Evolutionary conservation across 2,329 filamentous ascomycete genomes (phyloP), one percentile per base, ranked within the genome.

Genomic region (Colletotrichum shisoi): DNA sequence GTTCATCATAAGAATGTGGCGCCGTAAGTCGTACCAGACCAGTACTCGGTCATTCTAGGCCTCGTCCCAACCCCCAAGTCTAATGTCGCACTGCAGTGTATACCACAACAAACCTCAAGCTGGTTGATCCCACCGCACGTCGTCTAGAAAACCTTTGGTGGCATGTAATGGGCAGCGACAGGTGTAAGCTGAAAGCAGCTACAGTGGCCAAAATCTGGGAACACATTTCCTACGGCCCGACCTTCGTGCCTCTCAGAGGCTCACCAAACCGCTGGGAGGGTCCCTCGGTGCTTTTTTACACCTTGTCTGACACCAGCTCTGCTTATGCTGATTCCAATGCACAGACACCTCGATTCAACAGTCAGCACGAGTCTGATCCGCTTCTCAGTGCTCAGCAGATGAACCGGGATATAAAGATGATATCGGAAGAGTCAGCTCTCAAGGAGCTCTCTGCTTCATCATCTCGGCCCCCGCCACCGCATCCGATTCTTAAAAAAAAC

Each of bases 131-230:
- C n/a, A 89, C 85, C 3, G 85, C 86, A 34, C 84, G 83, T 66
- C 85, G 87, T 19, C 77, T 89, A 21, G 87, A 89, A 73, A 86
- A 88, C 71, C 88, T 88, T 71, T 89, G 87, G 87, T 89, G 86
- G 83, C 86, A 88, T 72, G 85, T 89, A 61, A 86, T 85, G 82
- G 86, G 86, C 40, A 89, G 87, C 71, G 79, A 87, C 69, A 79
- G 83, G 34, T 80, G 83, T 40, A 74, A 80, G 60, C 78, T 88
- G 54, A 83, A 84, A 53, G 87, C 84, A 45, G 78, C 77, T 40
- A 80, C 81, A 13, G 78, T 89, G 52, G 86, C 87, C 63, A 81
- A 76, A 68, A 76, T 88, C 5, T 89, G 85, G 71, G 79, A 84
- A 71, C 79, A 86, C 39, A 87, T 89, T 52, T 87, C 87, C 0